These are phyloP conservation scores for Lactarius hengduanensis DNA, from an alignment of 768 basidiomycete genomes.

Conservation along the genomic window DNA sequence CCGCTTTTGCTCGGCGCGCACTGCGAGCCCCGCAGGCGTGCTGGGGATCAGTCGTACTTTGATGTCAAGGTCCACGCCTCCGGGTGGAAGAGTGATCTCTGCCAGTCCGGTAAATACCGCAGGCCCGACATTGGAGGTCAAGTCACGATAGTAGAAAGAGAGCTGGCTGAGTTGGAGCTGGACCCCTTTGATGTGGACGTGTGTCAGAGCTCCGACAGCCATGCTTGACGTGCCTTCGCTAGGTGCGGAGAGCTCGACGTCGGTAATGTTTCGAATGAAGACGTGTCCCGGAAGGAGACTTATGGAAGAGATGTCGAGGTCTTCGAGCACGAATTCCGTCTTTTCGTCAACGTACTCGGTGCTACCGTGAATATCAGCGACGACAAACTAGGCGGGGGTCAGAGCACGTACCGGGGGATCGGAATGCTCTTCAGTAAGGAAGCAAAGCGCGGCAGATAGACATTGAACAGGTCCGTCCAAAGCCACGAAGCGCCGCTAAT, in stretches of 20 bases:
- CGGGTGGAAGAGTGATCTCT: slow-evolving; percentile 57
- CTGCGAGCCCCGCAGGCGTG: slow-evolving; percentile 41
- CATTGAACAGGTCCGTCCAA: slow-evolving; percentile 79
- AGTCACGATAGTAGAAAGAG: slow-evolving; percentile 74
- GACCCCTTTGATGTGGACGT: slow-evolving; percentile 61
- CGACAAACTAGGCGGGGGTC: neutral
- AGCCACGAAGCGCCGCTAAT: slow-evolving; percentile 69
- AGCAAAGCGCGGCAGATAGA: slow-evolving; percentile 65
- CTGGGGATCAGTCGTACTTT: slow-evolving; percentile 63
- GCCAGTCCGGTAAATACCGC: slow-evolving; percentile 61
- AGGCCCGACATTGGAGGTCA: slow-evolving; percentile 50
- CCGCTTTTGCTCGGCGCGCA: slow-evolving; percentile 46
- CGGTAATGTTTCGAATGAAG: slow-evolving; percentile 70
- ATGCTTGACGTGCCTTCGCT: slow-evolving; percentile 42
- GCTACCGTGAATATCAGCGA: slow-evolving; percentile 37
- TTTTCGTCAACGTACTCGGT: slow-evolving; percentile 70
- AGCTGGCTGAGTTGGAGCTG: slow-evolving; percentile 63
- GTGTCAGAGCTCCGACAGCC: slow-evolving; percentile 61
- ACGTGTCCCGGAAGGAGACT: slow-evolving; percentile 67
- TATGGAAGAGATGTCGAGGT: slow-evolving; percentile 66
- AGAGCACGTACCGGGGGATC: slow-evolving; percentile 56
- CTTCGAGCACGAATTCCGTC: slow-evolving; percentile 72
- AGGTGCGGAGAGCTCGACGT: slow-evolving; percentile 52
- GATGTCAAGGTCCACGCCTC: slow-evolving; percentile 68
- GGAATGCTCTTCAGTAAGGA: slow-evolving; percentile 57